Base-by-base conservation (phyloP, 768 basidiomycete species). In the Russula abietina region DNA sequence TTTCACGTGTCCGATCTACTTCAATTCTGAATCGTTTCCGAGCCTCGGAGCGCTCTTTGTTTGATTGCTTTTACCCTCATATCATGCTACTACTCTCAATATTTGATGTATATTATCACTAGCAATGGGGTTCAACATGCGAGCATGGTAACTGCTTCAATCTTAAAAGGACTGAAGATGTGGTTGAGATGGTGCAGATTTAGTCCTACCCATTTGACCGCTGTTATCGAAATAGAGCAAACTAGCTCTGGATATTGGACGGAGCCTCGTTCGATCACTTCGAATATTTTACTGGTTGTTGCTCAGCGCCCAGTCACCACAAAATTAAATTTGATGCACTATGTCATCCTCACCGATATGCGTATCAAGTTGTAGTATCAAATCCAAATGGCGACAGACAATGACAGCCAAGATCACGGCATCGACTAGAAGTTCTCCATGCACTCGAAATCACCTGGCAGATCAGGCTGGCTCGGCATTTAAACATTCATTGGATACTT, bases 81-180 rank as follows among this genome's bases (percentile, higher is more conserved):
- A 46, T 43, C 43, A 33, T 49, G 63, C 36, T 43, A 60, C 50
- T 60, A 55, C 55, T 59, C 61, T 57, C 59, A 59, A 39, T 64
- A 67, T 55, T 61, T 67, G 59, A 65, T 65, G 66, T 67, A 67
- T 54, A 61, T 56, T 67, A 67, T 62, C 61, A 65, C 43, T 60
- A 57, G 60, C 65, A 67, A 48, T 58, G 53, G 41, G 62, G 32
- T 60, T 28, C 7, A 45, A 60, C 43, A 46, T 51, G 57, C 32
- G 43, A 38, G 32, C 39, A 41, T 59, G 58, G 46, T 60, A 60
- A 46, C 53, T 50, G 62, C 48, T 59, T 64, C 62, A 53, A 36
- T 51, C 32, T 55, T n/a, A 22, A 8, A n/a, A n/a, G 43, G n/a
- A 8, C 43, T 10, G 4, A n/a, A 9, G n/a, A 22, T 22, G 19